phyloP scores from a whole-genome alignment of 2,329 filamentous ascomycete species.

The Calonectria pauciramosa region DNA sequence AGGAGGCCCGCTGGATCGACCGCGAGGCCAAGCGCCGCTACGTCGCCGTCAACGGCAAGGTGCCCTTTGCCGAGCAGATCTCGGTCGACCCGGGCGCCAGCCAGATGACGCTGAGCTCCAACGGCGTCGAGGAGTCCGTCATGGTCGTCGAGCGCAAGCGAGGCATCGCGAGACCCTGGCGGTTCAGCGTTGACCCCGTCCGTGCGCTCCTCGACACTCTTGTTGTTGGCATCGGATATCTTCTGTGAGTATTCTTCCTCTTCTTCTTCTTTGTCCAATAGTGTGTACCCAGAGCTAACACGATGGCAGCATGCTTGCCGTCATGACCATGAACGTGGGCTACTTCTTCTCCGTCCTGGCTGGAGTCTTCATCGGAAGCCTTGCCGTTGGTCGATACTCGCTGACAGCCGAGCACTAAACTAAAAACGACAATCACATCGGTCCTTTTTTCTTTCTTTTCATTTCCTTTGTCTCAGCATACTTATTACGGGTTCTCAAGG shows the following conservation, averaged over 20 bases:
- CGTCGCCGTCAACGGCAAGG: slow-evolving; percentile 77
- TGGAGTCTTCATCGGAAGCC: slow-evolving; percentile 87
- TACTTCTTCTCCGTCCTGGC: slow-evolving; percentile 86
- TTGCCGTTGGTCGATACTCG: slow-evolving; percentile 81
- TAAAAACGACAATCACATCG: background rate
- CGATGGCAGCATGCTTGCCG: slow-evolving; percentile 83
- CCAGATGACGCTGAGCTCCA: slow-evolving; percentile 74
- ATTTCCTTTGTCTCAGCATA: background rate
- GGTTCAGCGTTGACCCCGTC: slow-evolving; percentile 83
- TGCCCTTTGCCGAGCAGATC: slow-evolving; percentile 70
- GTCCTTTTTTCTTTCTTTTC: background rate
- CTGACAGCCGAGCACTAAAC: slow-evolving; percentile 62
- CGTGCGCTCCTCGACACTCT: slow-evolving; percentile 79
- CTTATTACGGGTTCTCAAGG: background rate
- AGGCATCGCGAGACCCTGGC: slow-evolving; percentile 76
- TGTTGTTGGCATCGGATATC: slow-evolving; percentile 83
- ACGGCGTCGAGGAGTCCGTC: slow-evolving; percentile 86
- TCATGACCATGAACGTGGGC: slow-evolving; percentile 91
- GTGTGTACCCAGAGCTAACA: background rate
- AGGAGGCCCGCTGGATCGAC: slow-evolving; percentile 76
- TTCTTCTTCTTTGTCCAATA: background rate
- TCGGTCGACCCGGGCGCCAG: slow-evolving; percentile 73
- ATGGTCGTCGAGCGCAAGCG: slow-evolving; percentile 75
- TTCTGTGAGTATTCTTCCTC: slow-evolving; percentile 77
- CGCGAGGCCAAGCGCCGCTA: slow-evolving; percentile 81